Conservation (phyloP, 139 green algal species). For the Chlamydomonas eustigma region DNA sequence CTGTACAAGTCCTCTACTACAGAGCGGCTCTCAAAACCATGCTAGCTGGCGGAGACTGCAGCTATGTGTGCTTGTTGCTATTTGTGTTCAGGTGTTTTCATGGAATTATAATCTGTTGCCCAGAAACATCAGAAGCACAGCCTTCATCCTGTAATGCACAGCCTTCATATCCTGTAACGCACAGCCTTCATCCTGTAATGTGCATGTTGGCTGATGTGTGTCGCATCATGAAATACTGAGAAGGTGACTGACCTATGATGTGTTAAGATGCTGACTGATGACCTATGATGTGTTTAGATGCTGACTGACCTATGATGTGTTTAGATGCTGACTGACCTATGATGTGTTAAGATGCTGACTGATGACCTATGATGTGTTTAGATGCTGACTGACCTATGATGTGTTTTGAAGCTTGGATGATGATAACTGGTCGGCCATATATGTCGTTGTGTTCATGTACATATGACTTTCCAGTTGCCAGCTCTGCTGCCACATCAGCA, state of each 20-base stretch:
- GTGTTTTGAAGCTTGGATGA: constrained; percentile 59
- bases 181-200: too few relatives aligned
- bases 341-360: neutral
- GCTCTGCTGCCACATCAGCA: constrained; percentile 50
- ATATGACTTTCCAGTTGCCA: constrained; percentile 79
- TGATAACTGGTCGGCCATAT: constrained; percentile 74
- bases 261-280: neutral
- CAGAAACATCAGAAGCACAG: too few relatives aligned
- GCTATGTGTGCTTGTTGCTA: too few relatives aligned
- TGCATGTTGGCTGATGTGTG: neutral
- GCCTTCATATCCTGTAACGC: too few relatives aligned
- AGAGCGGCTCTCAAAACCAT: too few relatives aligned
- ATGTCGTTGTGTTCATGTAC: constrained; percentile 71
- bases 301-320: neutral
- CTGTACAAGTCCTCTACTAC: too few relatives aligned
- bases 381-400: constrained; percentile 23
- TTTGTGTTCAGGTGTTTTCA: too few relatives aligned
- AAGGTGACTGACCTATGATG: neutral
- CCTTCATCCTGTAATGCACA: too few relatives aligned
- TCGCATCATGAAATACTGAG: neutral
- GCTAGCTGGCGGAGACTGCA: too few relatives aligned
- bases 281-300: neutral
- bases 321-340: neutral
- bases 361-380: neutral
- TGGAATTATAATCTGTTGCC: too few relatives aligned